Conservation (phyloP, 1,284 basidiomycete species). For the Phellopilus nigrolimitatus region DNA sequence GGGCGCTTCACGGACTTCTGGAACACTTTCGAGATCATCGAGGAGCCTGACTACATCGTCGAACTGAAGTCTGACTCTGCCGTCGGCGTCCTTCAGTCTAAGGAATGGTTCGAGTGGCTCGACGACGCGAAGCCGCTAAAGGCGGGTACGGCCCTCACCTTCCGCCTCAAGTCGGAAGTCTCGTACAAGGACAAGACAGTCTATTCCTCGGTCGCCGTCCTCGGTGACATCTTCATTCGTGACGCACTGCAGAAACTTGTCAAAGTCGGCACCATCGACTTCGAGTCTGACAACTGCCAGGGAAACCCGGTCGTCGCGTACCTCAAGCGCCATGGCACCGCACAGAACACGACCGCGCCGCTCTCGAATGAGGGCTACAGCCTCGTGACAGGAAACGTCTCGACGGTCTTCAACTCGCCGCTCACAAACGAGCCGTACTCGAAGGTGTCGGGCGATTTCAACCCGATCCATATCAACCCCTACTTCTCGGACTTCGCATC, state of each 20-base stretch:
- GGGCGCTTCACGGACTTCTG: conserved; percentile 90
- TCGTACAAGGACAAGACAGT: conserved; percentile 89
- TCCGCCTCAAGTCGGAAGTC: conserved; percentile 83
- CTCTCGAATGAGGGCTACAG: conserved; percentile 86
- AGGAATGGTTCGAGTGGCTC: conserved; percentile 98
- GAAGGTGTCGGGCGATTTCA: conserved; percentile 94
- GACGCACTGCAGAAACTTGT: conserved; percentile 83
- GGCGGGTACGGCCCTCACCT: conserved; percentile 81
- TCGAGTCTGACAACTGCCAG: conserved; percentile 80
- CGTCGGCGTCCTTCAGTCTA: conserved; percentile 88
- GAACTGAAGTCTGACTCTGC: conserved; percentile 72
- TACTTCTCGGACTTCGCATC: conserved; percentile 95
- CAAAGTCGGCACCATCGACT: conserved; percentile 86
- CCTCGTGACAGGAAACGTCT: conserved; percentile 54
- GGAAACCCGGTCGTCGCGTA: conserved; percentile 95
- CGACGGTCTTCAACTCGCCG: conserved; percentile 70
- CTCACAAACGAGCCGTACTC: conserved; percentile 95
- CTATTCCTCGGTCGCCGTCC: conserved; percentile 78
- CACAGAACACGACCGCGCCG: conserved; percentile 73
- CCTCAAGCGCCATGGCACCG: conserved; percentile 83
- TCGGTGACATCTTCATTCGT: conserved; percentile 81
- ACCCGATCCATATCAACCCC: conserved; percentile 97
- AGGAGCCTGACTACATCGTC: conserved; percentile 87
- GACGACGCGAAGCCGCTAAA: conserved; percentile 75
- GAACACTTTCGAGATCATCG: conserved; percentile 91